These are phyloP conservation scores for Xylaria bambusicola DNA, from an alignment of 495 filamentous ascomycete species.

Conservation along the genomic window DNA sequence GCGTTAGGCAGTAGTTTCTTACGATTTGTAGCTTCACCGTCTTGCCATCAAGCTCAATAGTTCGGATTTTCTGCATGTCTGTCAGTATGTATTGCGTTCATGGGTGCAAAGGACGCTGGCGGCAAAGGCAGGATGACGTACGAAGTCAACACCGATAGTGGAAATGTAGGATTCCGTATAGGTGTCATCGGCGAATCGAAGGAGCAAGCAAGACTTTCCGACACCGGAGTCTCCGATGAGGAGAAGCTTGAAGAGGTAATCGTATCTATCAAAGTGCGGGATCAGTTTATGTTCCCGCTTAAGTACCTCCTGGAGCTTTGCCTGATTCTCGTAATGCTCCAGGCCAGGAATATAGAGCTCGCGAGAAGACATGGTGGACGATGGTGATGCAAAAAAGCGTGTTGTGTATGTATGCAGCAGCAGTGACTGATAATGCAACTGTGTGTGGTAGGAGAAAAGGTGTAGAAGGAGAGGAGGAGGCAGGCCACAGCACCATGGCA, in stretches of 20 bases:
- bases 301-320: slow-evolving; percentile 26
- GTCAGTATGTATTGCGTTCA: slow-evolving; percentile 24
- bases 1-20: slow-evolving; percentile 39
- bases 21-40: slow-evolving; percentile 99
- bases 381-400: slow-evolving; percentile 6
- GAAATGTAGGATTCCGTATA: slow-evolving; percentile 99
- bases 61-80: slow-evolving; percentile 88
- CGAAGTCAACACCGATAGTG: slow-evolving; percentile 98
- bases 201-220: slow-evolving; percentile 96
- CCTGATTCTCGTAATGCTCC: slow-evolving; percentile 20
- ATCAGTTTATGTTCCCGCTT: slow-evolving; percentile 16
- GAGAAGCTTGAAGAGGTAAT: slow-evolving; percentile 99
- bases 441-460: slow-evolving; percentile 3
- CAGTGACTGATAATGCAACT: too few relatives aligned
- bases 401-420: slow-evolving; percentile 1
- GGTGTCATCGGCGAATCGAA: slow-evolving; percentile 98
- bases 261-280: slow-evolving; percentile 71
- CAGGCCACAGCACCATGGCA: background rate
- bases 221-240: slow-evolving; percentile 99
- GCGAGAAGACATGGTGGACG: slow-evolving; percentile 24
- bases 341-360: slow-evolving; percentile 15
- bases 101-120: background rate
- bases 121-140: slow-evolving; percentile 54
- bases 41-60: slow-evolving; percentile 98
- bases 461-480: background rate